Conservation (phyloP, 257 asterid genomes). For the Solanum lignicaule region DNA sequence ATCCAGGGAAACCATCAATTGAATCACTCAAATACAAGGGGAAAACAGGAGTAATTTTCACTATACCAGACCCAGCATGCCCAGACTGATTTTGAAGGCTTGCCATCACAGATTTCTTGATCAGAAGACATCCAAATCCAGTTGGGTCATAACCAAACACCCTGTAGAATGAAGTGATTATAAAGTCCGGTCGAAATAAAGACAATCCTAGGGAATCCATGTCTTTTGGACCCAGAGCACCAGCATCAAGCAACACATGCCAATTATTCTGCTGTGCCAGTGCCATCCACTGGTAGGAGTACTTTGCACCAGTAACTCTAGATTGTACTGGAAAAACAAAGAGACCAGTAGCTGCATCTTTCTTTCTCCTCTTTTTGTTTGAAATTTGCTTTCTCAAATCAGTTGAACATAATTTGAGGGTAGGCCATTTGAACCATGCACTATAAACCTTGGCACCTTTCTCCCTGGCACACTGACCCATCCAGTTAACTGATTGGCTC, state of each 20-base stretch:
- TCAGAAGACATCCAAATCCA: conserved; percentile 96
- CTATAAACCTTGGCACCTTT: conserved; percentile 94
- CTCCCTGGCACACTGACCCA: conserved; percentile 93
- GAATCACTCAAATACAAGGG: conserved; percentile 91
- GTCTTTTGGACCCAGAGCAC: conserved; percentile 95
- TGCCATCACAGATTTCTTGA: conserved; percentile 87
- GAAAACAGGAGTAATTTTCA: conserved; percentile 80
- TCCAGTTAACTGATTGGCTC: conserved; percentile 93
- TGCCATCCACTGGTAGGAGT: conserved; percentile 99
- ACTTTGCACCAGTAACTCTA: conserved; percentile 91
- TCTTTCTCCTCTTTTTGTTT: conserved; percentile 73
- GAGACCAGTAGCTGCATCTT: conserved; percentile 86
- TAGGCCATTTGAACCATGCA: conserved; percentile 99
- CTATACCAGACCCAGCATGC: conserved; percentile 93
- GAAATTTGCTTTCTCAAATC: conserved; percentile 89
- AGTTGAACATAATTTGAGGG: conserved; percentile 88
- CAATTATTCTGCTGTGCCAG: conserved; percentile 98
- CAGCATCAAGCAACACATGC: conserved; percentile 99
- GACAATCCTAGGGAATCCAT: conserved; percentile 99
- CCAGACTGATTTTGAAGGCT: conserved; percentile 92
- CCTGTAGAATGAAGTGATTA: conserved; percentile 86
- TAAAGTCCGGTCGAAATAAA: conserved; percentile 90
- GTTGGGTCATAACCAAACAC: conserved; percentile 97
- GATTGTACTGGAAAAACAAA: conserved; percentile 97
- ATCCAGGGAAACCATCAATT: conserved; percentile 76